phyloP scores from a whole-genome alignment of 169 alveolate genomes.

The Besnoitia besnoiti region DNA sequence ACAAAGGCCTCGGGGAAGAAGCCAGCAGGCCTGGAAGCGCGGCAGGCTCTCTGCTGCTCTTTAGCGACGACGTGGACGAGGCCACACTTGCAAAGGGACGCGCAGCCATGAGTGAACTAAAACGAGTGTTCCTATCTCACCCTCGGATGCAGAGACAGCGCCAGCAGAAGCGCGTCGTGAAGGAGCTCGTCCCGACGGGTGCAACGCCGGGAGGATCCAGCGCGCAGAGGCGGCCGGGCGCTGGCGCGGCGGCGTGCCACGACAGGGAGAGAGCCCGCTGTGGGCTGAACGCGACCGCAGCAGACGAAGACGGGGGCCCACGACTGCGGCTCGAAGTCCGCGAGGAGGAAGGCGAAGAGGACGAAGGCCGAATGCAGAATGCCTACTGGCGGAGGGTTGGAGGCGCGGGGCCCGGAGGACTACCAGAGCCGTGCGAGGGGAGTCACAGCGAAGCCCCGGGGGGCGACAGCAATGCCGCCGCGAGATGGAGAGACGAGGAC shows the following conservation, averaged over 20 bases:
- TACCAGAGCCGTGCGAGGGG: too few species aligned
- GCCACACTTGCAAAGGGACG: neutral
- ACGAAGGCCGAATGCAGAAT: too few species aligned
- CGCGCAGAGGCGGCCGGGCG: neutral
- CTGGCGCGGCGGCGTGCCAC: neutral
- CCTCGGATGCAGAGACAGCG: slow-evolving; percentile 29
- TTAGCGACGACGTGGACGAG: neutral
- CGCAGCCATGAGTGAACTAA: neutral
- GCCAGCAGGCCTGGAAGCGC: neutral
- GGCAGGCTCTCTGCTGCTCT: neutral
- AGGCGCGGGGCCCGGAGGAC: too few species aligned
- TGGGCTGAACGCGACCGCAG: neutral
- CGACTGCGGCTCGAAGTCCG: neutral
- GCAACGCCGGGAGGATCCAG: neutral
- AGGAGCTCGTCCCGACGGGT: neutral
- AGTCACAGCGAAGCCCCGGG: neutral
- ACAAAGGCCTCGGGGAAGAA: slow-evolving; percentile 14
- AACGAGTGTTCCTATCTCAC: neutral
- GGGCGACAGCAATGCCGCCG: neutral
- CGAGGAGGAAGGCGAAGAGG: slow-evolving; percentile 23
- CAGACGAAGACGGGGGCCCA: neutral
- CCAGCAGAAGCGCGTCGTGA: slow-evolving; percentile 31
- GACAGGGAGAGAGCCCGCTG: neutral
- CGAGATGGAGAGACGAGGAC: neutral
- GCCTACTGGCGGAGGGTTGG: too few species aligned